phyloP scores from a whole-genome alignment of 495 filamentous ascomycete genomes.

The Glarea lozoyensis region DNA sequence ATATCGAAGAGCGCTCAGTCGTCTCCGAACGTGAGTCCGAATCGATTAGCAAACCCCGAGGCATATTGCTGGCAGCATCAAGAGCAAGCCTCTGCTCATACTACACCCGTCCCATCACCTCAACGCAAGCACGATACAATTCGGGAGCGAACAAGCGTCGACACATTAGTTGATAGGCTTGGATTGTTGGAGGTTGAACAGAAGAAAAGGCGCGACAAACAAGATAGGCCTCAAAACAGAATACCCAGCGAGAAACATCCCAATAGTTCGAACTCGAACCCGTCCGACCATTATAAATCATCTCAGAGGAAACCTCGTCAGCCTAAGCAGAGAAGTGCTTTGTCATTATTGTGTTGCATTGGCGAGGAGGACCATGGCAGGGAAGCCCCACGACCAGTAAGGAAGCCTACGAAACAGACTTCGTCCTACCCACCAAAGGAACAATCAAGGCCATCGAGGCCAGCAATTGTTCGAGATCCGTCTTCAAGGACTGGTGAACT shows the following conservation, averaged over 20 bases:
- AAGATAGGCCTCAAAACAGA: constrained; percentile 1
- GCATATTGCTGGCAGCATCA: constrained; percentile 90
- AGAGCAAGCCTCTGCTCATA: constrained; percentile 59
- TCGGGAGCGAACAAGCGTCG: constrained; percentile 63
- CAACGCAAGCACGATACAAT: constrained; percentile 14
- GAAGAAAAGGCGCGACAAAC: constrained; percentile 8
- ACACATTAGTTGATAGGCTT: constrained; percentile 70
- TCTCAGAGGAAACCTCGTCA: neutral
- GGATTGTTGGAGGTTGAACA: constrained; percentile 46
- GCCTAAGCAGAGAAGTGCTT: constrained; percentile 10
- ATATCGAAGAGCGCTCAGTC: constrained; percentile 37
- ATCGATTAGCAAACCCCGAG: constrained; percentile 12
- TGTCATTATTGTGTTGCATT: constrained; percentile 17
- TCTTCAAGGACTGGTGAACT: constrained; percentile 42
- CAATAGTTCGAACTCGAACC: neutral
- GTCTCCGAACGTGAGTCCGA: constrained; percentile 21
- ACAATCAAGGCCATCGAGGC: constrained; percentile 5
- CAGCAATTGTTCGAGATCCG: constrained; percentile 14
- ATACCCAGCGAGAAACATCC: constrained; percentile 4
- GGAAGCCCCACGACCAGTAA: constrained; percentile 17
- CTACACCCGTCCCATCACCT: constrained; percentile 14
- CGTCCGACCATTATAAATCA: neutral
- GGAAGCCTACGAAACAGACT: neutral
- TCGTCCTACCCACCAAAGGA: constrained; percentile 1
- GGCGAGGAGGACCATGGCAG: constrained; percentile 14